Evolutionary conservation across 2,329 filamentous ascomycete genomes (phyloP), one percentile per base, ranked within the genome.

Genomic region (Stromatinia cepivora): DNA sequence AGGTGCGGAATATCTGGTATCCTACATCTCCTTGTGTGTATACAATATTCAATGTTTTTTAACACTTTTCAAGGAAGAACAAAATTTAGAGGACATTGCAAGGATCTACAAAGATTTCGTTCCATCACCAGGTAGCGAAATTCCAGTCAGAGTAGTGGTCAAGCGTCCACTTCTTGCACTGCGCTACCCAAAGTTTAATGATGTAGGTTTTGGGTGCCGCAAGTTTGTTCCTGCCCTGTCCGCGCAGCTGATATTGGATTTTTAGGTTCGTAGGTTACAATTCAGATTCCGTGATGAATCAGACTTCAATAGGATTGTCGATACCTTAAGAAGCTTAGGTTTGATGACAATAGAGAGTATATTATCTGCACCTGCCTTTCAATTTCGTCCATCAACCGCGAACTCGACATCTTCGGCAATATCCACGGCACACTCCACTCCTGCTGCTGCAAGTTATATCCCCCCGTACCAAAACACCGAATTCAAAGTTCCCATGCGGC

Each of bases 201-300:
- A 66, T 57, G 77, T 79, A 75, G n/a, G 71, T 72, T 3, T 45
- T 20, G 22, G 46, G 25, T 22, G 22, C 7, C 9, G 31, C 39
- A 36, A 50, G 20, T 28, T 7, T 28, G 6, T 46, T 20, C 20
- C 10, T 66, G 28, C 28, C 31, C 34, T 34, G 22, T 42, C 10
- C 11, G n/a, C 8, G 31, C 20, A 39, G 52, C 56, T 65, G 31
- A 50, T 31, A 46, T 64, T 9, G 31, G 15, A n/a, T 39, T 39
- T 28, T 42, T 58, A 84, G 82, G 70, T 81, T 42, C 78, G 81
- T 52, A 79, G 82, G 57, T 76, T 82, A 52, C 82, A 84, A 71
- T 70, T 84, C 31, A 82, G 78, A 66, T 83, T 84, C 70, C 73
- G 70, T 22, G 79, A 77, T 7, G 74, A 78, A 13, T 64, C 73